Evolutionary conservation across 2,329 filamentous ascomycete species (phyloP), one percentile per base, ranked within the genome.

Genomic region (Decorospora gaudefroyi): DNA sequence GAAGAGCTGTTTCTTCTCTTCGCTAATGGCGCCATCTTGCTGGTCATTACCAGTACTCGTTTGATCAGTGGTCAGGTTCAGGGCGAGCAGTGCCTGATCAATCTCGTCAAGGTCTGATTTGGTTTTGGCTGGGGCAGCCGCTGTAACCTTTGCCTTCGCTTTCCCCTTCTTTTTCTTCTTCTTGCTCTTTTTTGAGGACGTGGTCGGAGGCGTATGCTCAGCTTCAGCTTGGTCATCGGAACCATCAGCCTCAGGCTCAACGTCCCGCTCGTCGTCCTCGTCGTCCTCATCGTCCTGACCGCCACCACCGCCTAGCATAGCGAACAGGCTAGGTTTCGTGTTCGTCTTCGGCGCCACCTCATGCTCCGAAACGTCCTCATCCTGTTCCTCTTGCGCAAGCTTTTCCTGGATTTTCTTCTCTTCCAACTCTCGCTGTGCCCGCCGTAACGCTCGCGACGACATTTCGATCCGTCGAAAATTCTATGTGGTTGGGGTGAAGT

Each of bases 391-490:
- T 26, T 72, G 65, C 32, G 68, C 65, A 10, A 71, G 61, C 50
- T 59, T 57, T 34, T 70, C 61, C 18, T 76, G 70, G 51, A 76
- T 74, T 53, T 77, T 74, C 60, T 78, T 76, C 64, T 80, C 77
- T 61, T 83, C 82, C 46, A 77, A 77, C 72, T 84, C 80, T 52
- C 78, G 78, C 63, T 85, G 82, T 42, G 83, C 76, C 62, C 83
- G 83, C 17, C 83, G 77, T 40, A 87, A 69, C n/a, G 83, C 83
- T 53, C 84, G 78, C 12, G 82, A 82, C 29, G 83, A 86, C 83
- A 87, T 86, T 26, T 35, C 12, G 18, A 13, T 17, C 10, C n/a
- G 17, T 15, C 17, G 25, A 51, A 46, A 50, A 39, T 53, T 42
- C n/a, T n/a, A 43, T 21, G 18, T 26, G 26, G 29, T 32, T 22